Evolutionary conservation across 129 eudicot genomes (phyloP).

Genomic region (Solidago caesia): DNA sequence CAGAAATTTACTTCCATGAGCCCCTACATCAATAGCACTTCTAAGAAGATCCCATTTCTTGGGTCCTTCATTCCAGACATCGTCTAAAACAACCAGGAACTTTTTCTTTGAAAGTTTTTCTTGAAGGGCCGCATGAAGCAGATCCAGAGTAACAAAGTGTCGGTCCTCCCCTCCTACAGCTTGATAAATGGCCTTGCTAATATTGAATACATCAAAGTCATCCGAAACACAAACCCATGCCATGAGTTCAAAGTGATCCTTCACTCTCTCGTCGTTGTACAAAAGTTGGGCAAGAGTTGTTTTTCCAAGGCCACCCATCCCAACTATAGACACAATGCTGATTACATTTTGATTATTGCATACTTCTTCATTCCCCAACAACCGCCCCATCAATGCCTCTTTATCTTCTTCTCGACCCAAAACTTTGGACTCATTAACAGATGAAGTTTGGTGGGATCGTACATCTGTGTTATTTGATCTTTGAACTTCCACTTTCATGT

Average conservation of each 20-base stretch:
- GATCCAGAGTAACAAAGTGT: too few species aligned
- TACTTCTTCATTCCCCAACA: neutral
- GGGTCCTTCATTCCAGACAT: conserved; percentile 42
- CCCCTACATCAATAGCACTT: conserved; percentile 28
- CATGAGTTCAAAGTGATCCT: neutral
- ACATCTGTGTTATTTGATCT: too few species aligned
- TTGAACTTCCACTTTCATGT: too few species aligned
- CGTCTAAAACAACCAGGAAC: conserved; percentile 44
- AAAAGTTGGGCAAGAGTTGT: neutral
- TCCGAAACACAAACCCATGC: neutral
- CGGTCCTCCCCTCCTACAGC: neutral
- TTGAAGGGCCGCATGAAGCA: neutral
- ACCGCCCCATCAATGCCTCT: neutral
- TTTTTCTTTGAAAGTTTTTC: conserved; percentile 9
- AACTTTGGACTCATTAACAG: neutral
- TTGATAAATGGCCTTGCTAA: neutral
- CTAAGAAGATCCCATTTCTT: conserved; percentile 24
- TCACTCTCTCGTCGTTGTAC: neutral
- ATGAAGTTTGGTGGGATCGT: too few species aligned
- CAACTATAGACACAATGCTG: neutral
- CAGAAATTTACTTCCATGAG: conserved; percentile 16
- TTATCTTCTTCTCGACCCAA: neutral
- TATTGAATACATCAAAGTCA: too few species aligned
- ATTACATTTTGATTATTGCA: neutral
- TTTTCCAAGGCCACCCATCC: neutral